Base-by-base conservation (phyloP, 2,329 filamentous ascomycete species). In the Fusarium robinianum region DNA sequence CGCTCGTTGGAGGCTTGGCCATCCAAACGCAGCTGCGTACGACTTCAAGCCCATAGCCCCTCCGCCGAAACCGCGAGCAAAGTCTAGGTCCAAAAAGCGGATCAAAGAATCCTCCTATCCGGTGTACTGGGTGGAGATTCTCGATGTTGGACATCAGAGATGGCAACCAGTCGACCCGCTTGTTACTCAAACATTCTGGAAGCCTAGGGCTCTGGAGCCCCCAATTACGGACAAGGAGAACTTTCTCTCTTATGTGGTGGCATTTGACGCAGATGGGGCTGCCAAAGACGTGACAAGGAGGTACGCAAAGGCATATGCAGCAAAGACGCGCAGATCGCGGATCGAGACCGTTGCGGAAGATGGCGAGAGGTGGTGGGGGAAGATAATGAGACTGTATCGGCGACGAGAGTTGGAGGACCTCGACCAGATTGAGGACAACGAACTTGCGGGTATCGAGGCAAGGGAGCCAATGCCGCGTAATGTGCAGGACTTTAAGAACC, bases 121-220 rank as follows among this genome's bases (percentile, higher is more conserved):
- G 0, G 78, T 97, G 3, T 97, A 90, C 64, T 99, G 94, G 94
- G 85, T 96, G 1, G 94, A 99, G 69, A 85, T 89, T 4, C 88
- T 96, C 53, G 91, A 96, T 52, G 75, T 83, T 39, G 87, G 87
- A 1, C 82, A 90, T 53, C 88, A 96, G 63, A 95, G 90, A 72
- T 99, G 94, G 94, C 81, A 96, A 41, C 80, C 90, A 0, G 81
- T 94, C 24, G 94, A 99, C 63, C 83, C 91, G 0, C 68, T 96
- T 0, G 90, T 94, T 2, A 95, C 91, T 0, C 77, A 81, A 41
- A 87, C 53, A 0, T 82, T 95, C 41, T 88, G 84, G 63, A 90
- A 87, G 48, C 81, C 89, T 0, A 78, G 77, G 19, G 83, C 80
- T 32, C 74, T 99, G 18, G 94, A 99, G 62, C 94, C 94, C 1